A percentile compares a stretch with the other conserved stretches of the same genome.
phyloP scores from a whole-genome alignment of 805 yeast species.

The Hemisphaericaspora nanyangensis region DNA sequence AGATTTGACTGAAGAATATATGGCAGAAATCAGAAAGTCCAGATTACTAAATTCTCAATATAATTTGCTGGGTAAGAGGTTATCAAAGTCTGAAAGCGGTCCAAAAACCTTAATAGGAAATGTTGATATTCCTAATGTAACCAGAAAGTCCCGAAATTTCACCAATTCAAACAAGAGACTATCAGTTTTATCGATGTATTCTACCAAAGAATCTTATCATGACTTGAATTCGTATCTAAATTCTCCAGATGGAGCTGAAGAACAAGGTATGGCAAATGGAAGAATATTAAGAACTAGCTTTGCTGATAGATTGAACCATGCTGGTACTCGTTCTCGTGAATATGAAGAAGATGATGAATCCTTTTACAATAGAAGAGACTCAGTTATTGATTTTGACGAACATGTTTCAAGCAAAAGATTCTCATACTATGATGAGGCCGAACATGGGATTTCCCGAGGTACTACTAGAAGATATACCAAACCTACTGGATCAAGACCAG shows the following conservation, averaged over 20 bases:
- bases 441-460: constrained; percentile 25
- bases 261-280: constrained; percentile 2
- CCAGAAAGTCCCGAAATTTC: constrained; percentile 62
- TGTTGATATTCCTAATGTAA: constrained; percentile 65
- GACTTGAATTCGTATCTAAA: constrained; percentile 46
- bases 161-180: constrained; percentile 62
- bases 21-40: constrained; percentile 42
- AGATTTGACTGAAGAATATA: constrained; percentile 41
- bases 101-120: constrained; percentile 55
- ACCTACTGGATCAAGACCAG: constrained; percentile 18
- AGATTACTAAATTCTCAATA: constrained; percentile 41
- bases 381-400: constrained; percentile 39
- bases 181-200: constrained; percentile 68
- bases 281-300: constrained; percentile 35
- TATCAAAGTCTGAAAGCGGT: constrained; percentile 21
- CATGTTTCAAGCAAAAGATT: constrained; percentile 35
- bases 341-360: constrained; percentile 29
- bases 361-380: constrained; percentile 33
- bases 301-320: constrained; percentile 39
- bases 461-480: constrained; percentile 10
- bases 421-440: constrained; percentile 33
- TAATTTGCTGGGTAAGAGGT: constrained; percentile 17
- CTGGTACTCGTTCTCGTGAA: constrained; percentile 23
- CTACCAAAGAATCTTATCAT: constrained; percentile 61
- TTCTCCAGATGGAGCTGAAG: constrained; percentile 13